These are phyloP conservation scores for Alternaria triticimaculans DNA, from an alignment of 2,329 filamentous ascomycete genomes.

Conservation along the genomic window DNA sequence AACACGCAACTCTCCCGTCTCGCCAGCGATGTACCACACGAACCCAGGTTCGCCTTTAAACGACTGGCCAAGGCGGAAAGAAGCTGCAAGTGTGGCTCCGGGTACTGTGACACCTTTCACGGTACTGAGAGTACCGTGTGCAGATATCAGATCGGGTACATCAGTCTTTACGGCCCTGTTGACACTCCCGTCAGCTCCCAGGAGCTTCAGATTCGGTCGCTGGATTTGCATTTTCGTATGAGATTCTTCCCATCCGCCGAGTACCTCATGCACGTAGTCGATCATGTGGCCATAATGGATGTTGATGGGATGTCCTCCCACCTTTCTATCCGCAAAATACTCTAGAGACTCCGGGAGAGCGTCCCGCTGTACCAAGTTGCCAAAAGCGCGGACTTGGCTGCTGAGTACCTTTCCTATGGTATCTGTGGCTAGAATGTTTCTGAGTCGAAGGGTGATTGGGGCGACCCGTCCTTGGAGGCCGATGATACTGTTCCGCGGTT, in stretches of 20 bases:
- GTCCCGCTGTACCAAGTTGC: conserved; percentile 16
- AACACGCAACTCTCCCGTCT: conserved; percentile 24
- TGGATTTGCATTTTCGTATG: conserved; percentile 30
- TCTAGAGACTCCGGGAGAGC: conserved; percentile 15
- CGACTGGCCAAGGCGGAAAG: conserved; percentile 16
- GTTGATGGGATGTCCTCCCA: conserved; percentile 24
- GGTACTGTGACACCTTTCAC: background rate
- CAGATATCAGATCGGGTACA: conserved; percentile 55
- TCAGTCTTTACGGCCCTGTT: conserved; percentile 37
- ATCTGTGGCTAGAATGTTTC: conserved; percentile 48
- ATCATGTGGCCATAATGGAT: conserved; percentile 30
- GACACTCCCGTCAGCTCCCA: background rate
- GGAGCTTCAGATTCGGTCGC: conserved; percentile 14
- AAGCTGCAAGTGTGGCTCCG: conserved; percentile 16
- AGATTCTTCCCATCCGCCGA: conserved; percentile 21
- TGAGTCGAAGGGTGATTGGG: conserved; percentile 49
- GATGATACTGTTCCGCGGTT: conserved; percentile 39
- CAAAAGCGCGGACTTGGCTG: conserved; percentile 20
- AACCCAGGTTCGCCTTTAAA: background rate
- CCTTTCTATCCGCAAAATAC: conserved; percentile 24
- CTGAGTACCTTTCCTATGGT: conserved; percentile 52
- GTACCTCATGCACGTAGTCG: conserved; percentile 27
- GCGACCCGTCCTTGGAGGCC: conserved; percentile 54
- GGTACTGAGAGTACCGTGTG: conserved; percentile 42
- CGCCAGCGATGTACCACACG: conserved; percentile 15